Evolutionary conservation across 2,329 filamentous ascomycete genomes (phyloP).

Genomic region (Aspergillus sp.): DNA sequence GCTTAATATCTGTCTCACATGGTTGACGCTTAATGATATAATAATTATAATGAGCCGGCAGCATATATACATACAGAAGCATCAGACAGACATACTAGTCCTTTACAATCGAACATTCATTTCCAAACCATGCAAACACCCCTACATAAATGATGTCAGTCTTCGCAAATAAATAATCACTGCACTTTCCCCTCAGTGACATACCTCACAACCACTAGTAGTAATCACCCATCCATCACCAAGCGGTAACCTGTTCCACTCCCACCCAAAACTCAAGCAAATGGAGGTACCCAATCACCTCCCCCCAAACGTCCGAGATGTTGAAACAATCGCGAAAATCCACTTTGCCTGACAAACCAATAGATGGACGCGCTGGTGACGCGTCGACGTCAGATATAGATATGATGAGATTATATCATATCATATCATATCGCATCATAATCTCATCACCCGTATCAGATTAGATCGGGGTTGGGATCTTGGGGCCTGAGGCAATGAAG

Average conservation of each 20-base stretch:
- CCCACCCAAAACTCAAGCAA: no score
- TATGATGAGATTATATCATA: background rate
- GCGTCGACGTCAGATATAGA: background rate
- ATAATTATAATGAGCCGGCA: background rate
- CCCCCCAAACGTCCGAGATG: background rate
- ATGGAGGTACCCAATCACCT: background rate
- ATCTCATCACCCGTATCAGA: background rate
- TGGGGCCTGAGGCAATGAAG: background rate
- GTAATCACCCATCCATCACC: no score
- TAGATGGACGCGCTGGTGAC: background rate
- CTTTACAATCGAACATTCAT: no score
- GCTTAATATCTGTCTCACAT: no score
- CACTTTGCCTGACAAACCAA: background rate
- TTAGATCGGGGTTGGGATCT: background rate
- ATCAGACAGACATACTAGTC: no score
- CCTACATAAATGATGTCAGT: no score
- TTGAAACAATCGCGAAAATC: background rate
- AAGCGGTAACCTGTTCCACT: no score
- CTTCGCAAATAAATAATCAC: no score
- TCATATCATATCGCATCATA: background rate
- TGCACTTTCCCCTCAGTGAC: no score
- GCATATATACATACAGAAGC: background rate
- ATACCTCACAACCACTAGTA: no score
- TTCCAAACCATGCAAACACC: no score
- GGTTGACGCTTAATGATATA: background rate